phyloP scores from a whole-genome alignment of 306 rosid genomes.

The Cyclanthera cordifolia region DNA sequence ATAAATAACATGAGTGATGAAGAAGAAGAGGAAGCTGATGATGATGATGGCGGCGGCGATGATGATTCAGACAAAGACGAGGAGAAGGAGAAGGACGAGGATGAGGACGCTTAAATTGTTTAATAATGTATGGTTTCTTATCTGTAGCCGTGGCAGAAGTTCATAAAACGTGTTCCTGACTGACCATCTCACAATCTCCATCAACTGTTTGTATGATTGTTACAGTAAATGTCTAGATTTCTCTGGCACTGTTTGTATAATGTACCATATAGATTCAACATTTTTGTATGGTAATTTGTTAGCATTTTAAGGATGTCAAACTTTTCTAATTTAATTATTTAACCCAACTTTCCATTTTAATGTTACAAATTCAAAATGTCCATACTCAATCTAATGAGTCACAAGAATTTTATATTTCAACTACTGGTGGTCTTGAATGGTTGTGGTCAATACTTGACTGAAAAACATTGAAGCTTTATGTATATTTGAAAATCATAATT shows the following conservation, averaged over 20 bases:
- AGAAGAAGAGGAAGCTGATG: slow-evolving; percentile 52
- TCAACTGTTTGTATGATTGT: slow-evolving; percentile 12
- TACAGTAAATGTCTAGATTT: slow-evolving; percentile 7
- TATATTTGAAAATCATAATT: too few relatives aligned
- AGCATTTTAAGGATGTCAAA: too few relatives aligned
- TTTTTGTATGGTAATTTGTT: slow-evolving; percentile 6
- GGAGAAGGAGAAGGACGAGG: slow-evolving; percentile 23
- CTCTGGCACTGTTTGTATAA: slow-evolving; percentile 12
- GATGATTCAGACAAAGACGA: slow-evolving; percentile 31
- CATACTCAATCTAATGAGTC: too few relatives aligned
- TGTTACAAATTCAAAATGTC: too few relatives aligned
- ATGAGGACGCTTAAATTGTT: slow-evolving; percentile 17
- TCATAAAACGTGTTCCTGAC: not conserved
- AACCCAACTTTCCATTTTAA: too few relatives aligned
- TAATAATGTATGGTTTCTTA: not conserved
- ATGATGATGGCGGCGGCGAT: slow-evolving; percentile 15
- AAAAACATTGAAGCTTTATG: too few relatives aligned
- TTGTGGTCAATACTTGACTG: too few relatives aligned
- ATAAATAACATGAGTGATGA: slow-evolving; percentile 91
- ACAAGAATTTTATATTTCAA: too few relatives aligned
- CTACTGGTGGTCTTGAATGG: too few relatives aligned
- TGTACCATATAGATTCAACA: slow-evolving; percentile 12
- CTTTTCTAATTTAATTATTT: too few relatives aligned
- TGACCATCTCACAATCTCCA: slow-evolving; percentile 9
- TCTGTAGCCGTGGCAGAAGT: not conserved